A percentile compares a stretch with the other conserved stretches of the same genome.
phyloP scores from a whole-genome alignment of 179 eudicot species.

The Camellia oleifera region DNA sequence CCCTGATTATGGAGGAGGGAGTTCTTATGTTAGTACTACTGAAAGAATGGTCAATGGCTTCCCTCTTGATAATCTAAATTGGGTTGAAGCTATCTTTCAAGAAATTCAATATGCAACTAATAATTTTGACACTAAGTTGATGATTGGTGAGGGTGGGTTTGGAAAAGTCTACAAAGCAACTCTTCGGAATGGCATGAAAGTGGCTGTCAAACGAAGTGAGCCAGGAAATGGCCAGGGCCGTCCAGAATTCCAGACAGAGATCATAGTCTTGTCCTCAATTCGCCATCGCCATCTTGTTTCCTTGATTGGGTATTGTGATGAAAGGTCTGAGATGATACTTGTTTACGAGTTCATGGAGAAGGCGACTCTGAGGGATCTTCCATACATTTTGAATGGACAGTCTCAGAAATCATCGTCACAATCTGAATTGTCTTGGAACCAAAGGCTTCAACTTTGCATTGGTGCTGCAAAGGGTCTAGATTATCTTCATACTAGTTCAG shows the following conservation, averaged over 20 bases:
- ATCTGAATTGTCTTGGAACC: conserved; percentile 41
- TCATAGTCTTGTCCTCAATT: conserved; percentile 50
- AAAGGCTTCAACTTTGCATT: conserved; percentile 59
- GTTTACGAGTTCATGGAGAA: conserved; percentile 80
- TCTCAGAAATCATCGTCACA: conserved; percentile 1
- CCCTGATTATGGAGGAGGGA: conserved; percentile 20
- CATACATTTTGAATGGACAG: conserved; percentile 22
- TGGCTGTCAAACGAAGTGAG: conserved; percentile 67
- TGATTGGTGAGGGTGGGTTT: conserved; percentile 70
- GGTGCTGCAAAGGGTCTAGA: conserved; percentile 63
- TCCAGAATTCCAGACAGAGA: conserved; percentile 58
- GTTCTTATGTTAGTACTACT: conserved; percentile 27
- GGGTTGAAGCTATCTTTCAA: conserved; percentile 41
- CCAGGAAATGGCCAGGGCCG: conserved; percentile 60
- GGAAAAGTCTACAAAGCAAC: conserved; percentile 69
- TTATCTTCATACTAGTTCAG: conserved; percentile 50
- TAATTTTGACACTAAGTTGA: conserved; percentile 36
- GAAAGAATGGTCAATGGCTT: conserved; percentile 19
- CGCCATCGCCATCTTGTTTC: conserved; percentile 67
- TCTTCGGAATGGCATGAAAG: conserved; percentile 35
- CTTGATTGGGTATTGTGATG: conserved; percentile 69
- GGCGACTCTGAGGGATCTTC: conserved; percentile 58
- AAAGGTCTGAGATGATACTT: conserved; percentile 59
- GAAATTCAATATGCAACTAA: conserved; percentile 47
- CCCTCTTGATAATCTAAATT: conserved; percentile 27